Evolutionary conservation across 1,139 yeast genomes (phyloP), one percentile per base, ranked within the genome.

Genomic region (Meyerozyma guilliermondii): DNA sequence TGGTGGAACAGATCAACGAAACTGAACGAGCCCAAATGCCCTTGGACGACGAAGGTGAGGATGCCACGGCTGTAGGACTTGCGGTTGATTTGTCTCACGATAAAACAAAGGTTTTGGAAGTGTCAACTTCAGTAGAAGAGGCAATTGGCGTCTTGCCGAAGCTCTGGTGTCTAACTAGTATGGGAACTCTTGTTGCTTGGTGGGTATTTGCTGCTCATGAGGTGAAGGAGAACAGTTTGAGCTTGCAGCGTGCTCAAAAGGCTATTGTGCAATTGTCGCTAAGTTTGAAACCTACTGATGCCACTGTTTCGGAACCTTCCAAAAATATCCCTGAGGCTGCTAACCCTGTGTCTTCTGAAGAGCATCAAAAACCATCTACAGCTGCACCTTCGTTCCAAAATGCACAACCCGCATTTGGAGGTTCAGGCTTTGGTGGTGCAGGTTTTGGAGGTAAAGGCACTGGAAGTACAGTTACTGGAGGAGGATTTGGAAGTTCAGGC

Each of bases 21-120:
- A 68, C 81, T 4, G 79, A 78, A 49, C 72, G 86, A 41, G 92
- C 95, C 0, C 75, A 77, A 11, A 68, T 87, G 49, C 95, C 96
- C 1, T 66, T 87, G 49, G 78, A 77, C 55, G 81, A 78, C 13
- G 82, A 74, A 1, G 79, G 76, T 33, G 83, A 78, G 40, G 95
- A 87, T 54, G 75, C 85, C 5, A 76, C 86, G 1, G 81, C 91
- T 0, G 65, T 85, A 17, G 96, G 96, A 2, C 51, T 85, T 28
- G 80, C 77, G 0, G 41, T 87, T 4, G 95, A 87, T 55, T 54
- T 81, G 13, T 64, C 74, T 6, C 65, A 78, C 5, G 56, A 59
- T 1, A 68, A 67, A 6, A 44, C 52, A 0, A 43, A 41, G 2
- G 79, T 82, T 2, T 42, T 54, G 3, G 74, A 76, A 24, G 87